Evolutionary conservation across 345 rosid species (phyloP), one percentile per base, ranked within the genome.

Genomic region (Brassica nigra): DNA sequence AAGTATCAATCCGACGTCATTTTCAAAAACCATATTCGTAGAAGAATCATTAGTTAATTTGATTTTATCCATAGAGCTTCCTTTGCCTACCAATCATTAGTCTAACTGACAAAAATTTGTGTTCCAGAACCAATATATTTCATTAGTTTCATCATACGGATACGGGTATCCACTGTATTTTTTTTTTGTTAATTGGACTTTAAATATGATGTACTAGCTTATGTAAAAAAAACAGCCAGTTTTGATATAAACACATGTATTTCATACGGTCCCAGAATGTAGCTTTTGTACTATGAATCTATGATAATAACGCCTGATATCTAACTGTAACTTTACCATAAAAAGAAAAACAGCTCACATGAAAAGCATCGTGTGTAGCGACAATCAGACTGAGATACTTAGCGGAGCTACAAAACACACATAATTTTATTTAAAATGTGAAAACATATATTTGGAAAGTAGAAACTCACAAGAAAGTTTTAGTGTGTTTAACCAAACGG

Each of bases 281-380:
- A 28, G 12, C 9, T 52, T 31, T 31, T 30, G 61, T 2, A 52
- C 15, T n/a, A 54, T 65, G 64, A 34, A 52, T 52, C 8, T 76
- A 44, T 42, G 59, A 58, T 29, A 37, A 6, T 12, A 58, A 28
- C 67, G 29, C 61, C 54, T 58, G 49, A 0, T 52, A 52, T 52
- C 57, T 52, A 52, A 5, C 57, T 52, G 64, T 23, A 54, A 78
- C 72, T 52, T 52, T 52, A 33, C 55, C 75, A 64, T 5, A 29
- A 54, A 63, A 52, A 71, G 63, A 78, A 42, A 70, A 71, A 66
- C 62, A 66, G 73, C 59, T 73, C 77, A 73, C 77, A 66, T 72
- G 81, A 72, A 78, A 78, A 72, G 36, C 77, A 66, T 72, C 81
- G 52, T 57, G 42, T 65, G 42, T 65, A 57, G 57, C 67, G 77